phyloP scores from a whole-genome alignment of 202 grass and related monocot species.

The Carex arenaria region DNA sequence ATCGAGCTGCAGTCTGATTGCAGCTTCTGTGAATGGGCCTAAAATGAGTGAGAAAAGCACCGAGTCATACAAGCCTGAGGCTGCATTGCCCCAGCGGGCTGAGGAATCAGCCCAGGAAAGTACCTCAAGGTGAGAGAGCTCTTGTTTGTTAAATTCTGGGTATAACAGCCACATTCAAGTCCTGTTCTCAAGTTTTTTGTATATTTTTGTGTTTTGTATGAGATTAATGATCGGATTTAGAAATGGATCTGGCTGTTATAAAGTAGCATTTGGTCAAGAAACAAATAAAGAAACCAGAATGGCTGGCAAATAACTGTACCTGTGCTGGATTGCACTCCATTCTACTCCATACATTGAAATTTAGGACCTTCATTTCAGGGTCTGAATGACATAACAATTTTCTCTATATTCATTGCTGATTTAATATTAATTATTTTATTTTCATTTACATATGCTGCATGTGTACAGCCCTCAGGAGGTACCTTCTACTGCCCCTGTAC shows the following conservation, averaged over 20 bases:
- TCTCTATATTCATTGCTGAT: background rate
- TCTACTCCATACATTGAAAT: background rate
- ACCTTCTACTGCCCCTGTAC: conserved; percentile 29
- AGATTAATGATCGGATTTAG: background rate
- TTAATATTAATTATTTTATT: conserved; percentile 20
- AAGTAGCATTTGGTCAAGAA: background rate
- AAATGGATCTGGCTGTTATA: background rate
- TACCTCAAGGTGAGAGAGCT: conserved; percentile 32
- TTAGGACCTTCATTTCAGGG: background rate
- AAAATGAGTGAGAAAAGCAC: conserved; percentile 31
- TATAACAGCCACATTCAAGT: background rate
- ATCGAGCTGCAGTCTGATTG: conserved; percentile 38
- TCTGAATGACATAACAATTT: background rate
- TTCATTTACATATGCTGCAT: conserved; percentile 20
- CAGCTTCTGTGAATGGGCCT: conserved; percentile 28
- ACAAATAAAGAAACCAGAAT: background rate
- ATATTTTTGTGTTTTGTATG: background rate
- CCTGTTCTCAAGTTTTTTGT: background rate
- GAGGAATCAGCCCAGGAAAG: conserved; percentile 41
- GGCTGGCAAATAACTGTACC: background rate
- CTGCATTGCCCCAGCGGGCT: conserved; percentile 32
- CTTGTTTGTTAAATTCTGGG: conserved; percentile 1
- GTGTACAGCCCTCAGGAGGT: conserved; percentile 43
- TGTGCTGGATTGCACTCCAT: background rate
- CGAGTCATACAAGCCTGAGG: conserved; percentile 16